Base-by-base conservation (phyloP, 306 rosid genomes). In the Acacia acuminata region DNA sequence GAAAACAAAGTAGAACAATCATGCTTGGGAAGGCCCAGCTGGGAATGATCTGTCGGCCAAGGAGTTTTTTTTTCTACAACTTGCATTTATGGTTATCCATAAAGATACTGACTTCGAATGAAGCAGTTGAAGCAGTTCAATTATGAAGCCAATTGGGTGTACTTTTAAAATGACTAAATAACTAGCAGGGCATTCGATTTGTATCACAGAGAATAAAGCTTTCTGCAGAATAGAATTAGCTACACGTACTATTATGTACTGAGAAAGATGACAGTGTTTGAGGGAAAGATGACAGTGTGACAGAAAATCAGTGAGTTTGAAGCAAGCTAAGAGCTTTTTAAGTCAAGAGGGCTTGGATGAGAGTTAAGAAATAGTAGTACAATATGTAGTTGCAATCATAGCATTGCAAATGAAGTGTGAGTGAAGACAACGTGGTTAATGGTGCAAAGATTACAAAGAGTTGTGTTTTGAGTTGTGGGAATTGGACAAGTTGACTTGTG, bases 1-100 rank as follows among this genome's bases (percentile, higher is more conserved):
- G 5, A 67, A 67, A 67, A 36, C 47, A 20, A 68, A 9, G 30
- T 17, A 27, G 27, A 63, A 27, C 69, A 63, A 63, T 63, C 36
- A 27, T 22, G 65, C 65, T 22, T 25, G 19, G 65, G 15, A 61
- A 27, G 38, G 38, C 9, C 69, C 69, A 73, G 77, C 44, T 48
- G 48, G 78, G 48, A 51, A 5, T 63, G 69, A 32, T 75, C 32
- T 75, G 67, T 47, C 67, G 36, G 78, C 51, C 43, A n/a, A 70
- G 17, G n/a, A 45, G 67, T 55, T 36, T 53, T 55, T 24, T n/a
- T 53, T 55, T 11, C 67, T 38, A n/a, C 51, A 34, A 38, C 51
- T 53, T 42, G 78, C 67, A 55, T 55, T 72, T 8, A 25, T 75
- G 56, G 67, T 10, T 53, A 75, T 55, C 36, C 8, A 56, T 20